Evolutionary conservation across 2,329 filamentous ascomycete species (phyloP).

Genomic region (Fusarium siculi): DNA sequence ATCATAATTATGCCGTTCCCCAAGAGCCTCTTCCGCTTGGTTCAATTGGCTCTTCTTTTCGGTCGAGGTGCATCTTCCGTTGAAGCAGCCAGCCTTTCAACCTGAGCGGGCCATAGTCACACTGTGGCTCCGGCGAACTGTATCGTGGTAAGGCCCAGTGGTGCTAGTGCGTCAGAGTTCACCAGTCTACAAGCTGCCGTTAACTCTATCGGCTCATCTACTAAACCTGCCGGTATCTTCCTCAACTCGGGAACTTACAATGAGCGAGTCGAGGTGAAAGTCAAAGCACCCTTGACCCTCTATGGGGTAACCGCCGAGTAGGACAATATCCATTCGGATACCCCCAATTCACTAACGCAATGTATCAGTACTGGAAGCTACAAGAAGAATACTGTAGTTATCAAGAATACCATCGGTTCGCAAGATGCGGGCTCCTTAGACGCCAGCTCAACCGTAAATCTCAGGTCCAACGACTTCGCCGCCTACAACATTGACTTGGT

Average conservation of each 20-base stretch:
- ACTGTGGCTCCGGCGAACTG: neutral
- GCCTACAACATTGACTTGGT: neutral
- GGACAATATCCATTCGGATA: neutral
- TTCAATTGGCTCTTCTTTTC: neutral
- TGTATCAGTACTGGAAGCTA: neutral
- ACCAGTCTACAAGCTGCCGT: neutral
- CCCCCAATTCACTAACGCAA: neutral
- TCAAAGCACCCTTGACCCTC: neutral
- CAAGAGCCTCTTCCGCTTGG: fast-evolving
- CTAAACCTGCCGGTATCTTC: neutral
- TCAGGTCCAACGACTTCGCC: neutral
- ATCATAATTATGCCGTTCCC: neutral
- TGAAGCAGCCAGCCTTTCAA: neutral
- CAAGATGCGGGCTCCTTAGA: neutral
- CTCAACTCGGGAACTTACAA: neutral
- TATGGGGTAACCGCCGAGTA: neutral
- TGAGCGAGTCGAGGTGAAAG: neutral
- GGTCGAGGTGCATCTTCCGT: fast-evolving
- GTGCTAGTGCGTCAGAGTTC: neutral
- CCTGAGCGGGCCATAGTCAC: neutral
- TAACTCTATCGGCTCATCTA: neutral
- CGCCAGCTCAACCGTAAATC: neutral
- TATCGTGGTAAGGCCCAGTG: neutral
- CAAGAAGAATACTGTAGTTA: fast-evolving
- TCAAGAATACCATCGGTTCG: neutral